Conservation (phyloP, 1,284 basidiomycete genomes). For the Marasmius sp. region DNA sequence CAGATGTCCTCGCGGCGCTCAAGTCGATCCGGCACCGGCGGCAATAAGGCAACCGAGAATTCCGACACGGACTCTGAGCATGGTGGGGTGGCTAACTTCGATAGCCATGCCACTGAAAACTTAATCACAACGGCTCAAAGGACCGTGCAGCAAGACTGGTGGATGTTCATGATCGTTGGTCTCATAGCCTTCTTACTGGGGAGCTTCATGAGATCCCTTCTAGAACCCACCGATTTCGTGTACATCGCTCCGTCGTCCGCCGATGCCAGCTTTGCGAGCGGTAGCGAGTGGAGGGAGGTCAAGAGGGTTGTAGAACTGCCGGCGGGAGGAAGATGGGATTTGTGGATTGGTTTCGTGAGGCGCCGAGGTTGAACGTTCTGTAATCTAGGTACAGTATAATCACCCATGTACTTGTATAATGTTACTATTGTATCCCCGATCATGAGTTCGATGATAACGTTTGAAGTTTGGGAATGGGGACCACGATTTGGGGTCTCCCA, state of each 20-base stretch:
- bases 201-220: slow-evolving; percentile 81
- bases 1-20: neutral
- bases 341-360: slow-evolving; percentile 1
- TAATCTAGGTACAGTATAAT: neutral
- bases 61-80: neutral
- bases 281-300: neutral
- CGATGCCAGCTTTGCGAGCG: neutral
- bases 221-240: slow-evolving; percentile 92
- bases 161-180: slow-evolving; percentile 74
- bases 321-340: neutral
- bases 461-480: too few species aligned
- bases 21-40: neutral
- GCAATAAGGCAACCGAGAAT: neutral
- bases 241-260: neutral
- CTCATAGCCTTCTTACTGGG: slow-evolving; percentile 91
- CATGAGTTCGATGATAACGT: neutral
- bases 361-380: neutral
- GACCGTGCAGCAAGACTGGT: slow-evolving; percentile 41
- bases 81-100: neutral
- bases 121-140: slow-evolving; percentile 11
- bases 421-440: neutral
- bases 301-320: neutral
- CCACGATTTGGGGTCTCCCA: too few species aligned
- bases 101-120: neutral
- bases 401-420: neutral